phyloP scores from a whole-genome alignment of 164 flowering plant genomes.

The Magnolia officinalis region DNA sequence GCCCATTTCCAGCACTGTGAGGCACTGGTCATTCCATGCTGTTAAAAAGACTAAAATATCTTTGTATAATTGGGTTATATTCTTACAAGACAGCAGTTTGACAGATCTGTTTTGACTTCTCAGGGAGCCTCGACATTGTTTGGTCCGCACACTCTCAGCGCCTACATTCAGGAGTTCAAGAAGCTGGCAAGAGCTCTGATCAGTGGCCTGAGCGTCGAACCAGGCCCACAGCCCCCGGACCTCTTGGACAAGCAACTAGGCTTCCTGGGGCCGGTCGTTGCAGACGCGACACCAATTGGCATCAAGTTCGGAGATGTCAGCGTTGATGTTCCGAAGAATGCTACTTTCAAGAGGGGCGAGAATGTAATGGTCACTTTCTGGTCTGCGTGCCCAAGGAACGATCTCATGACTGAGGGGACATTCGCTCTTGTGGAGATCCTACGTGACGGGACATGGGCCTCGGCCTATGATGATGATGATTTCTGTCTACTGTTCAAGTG shows the following conservation, averaged over 20 bases:
- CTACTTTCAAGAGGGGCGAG: conserved; percentile 68
- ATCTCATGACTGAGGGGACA: conserved; percentile 95
- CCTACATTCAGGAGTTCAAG: conserved; percentile 90
- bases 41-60: neutral
- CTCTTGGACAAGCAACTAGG: conserved; percentile 76
- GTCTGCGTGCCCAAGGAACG: conserved; percentile 96
- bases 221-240: conserved; percentile 88
- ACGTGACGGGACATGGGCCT: conserved; percentile 57
- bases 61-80: neutral
- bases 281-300: conserved; percentile 69
- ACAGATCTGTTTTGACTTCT: conserved; percentile 1
- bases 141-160: conserved; percentile 91
- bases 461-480: conserved; percentile 91
- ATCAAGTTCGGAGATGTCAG: conserved; percentile 70
- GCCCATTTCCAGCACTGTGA: neutral
- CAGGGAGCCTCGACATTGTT: conserved; percentile 94
- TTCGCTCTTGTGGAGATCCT: conserved; percentile 80
- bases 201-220: conserved; percentile 39
- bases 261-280: conserved; percentile 73
- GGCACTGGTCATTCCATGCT: neutral
- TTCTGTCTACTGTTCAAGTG: conserved; percentile 84
- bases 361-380: conserved; percentile 62
- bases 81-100: neutral
- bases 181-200: conserved; percentile 74
- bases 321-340: conserved; percentile 65